Evolutionary conservation across 495 filamentous ascomycete species (phyloP), one percentile per base, ranked within the genome.

Genomic region (Lindgomyces ingoldianus): DNA sequence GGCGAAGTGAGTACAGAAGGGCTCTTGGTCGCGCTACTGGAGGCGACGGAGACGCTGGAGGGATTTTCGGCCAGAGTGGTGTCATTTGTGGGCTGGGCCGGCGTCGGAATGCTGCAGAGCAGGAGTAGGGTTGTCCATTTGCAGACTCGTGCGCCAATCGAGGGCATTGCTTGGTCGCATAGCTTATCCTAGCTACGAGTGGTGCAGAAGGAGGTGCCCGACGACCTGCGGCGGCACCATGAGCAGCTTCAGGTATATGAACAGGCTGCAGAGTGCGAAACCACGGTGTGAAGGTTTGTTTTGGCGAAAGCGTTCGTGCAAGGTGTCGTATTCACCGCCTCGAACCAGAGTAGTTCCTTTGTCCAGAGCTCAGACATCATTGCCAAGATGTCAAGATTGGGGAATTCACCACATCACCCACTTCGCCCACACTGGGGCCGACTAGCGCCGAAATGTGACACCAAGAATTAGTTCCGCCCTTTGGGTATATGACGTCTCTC

Each of bases 111-210:
- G 67, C 67, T 63, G 50, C 58, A 57, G 42, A 68, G 56, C 54
- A 70, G 60, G 33, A 70, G 44, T 10, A 64, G 36, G 21, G 44
- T 6, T 4, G 49, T 64, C 64, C 68, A 68, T 60, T 56, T 67
- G 64, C 64, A 50, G 60, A 70, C 49, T 36, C 22, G 58, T 67
- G 55, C 60, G 64, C 68, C 68, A 70, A 70, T 67, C 68, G 64
- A 47, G 59, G 46, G 68, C 68, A 70, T 70, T 64, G 68, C 61
- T 69, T 67, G 64, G 60, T 53, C 46, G 68, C 68, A 70, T 70
- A 30, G 59, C 67, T 70, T 56, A 60, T 52, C 24, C 62, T 58
- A 66, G 56, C 52, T 50, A 56, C 45, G 25, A 19, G 41, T 16
- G 42, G 33, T 59, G 65, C 42, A 51, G 60, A 62, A 25, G 33